Evolutionary conservation across 352 stramenopile species (phyloP).

Genomic region (Globisporangium emineosum): DNA sequence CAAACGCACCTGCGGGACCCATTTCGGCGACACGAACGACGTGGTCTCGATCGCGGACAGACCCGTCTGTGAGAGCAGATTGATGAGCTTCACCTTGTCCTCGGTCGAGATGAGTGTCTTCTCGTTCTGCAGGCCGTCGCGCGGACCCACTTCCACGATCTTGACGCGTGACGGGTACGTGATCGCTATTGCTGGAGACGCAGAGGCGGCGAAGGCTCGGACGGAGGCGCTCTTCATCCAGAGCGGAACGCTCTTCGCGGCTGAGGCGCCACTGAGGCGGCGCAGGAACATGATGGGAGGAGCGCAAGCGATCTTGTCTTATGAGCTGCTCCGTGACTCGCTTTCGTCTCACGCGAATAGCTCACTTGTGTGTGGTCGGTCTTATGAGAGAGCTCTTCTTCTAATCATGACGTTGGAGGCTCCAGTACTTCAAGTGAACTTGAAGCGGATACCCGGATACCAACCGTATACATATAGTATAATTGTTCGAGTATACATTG

Average conservation of each 20-base stretch:
- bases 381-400: background rate
- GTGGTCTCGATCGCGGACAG: constrained; percentile 91
- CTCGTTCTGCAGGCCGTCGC: constrained; percentile 97
- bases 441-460: background rate
- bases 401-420: background rate
- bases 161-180: constrained; percentile 77
- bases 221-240: background rate
- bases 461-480: background rate
- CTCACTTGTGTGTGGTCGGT: background rate
- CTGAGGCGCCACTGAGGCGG: background rate
- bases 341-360: constrained; percentile 1
- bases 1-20: constrained; percentile 90
- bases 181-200: background rate
- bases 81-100: constrained; percentile 92
- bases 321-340: constrained; percentile 5
- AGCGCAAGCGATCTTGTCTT: constrained; percentile 1
- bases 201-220: background rate
- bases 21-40: constrained; percentile 96
- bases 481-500: background rate
- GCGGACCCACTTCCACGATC: constrained; percentile 94
- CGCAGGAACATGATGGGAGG: constrained; percentile 3
- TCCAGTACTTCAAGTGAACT: background rate
- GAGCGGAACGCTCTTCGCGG: background rate
- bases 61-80: constrained; percentile 88
- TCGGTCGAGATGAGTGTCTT: constrained; percentile 79